A percentile compares a stretch with the other conserved stretches of the same genome.
These are phyloP conservation scores for Phytopythium mirpurense DNA, from an alignment of 352 stramenopile genomes.

Conservation along the genomic window DNA sequence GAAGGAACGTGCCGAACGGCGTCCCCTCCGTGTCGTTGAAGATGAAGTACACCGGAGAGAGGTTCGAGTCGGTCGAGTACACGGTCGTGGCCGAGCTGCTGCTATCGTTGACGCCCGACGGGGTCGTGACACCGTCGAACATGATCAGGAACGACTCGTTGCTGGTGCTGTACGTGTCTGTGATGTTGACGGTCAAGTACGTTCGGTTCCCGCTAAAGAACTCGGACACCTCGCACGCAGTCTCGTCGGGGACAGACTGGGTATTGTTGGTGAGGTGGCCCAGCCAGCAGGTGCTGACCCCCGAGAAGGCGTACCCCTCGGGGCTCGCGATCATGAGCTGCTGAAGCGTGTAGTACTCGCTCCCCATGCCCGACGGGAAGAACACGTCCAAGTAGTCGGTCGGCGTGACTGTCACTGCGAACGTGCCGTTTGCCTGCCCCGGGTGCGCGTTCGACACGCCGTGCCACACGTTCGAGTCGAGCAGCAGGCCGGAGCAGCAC, in stretches of 20 bases:
- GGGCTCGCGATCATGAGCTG: conserved; percentile 77
- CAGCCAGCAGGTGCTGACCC: conserved; percentile 38
- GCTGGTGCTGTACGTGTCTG: conserved; percentile 24
- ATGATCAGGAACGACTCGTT: conserved; percentile 63
- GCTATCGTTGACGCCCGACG: conserved; percentile 43
- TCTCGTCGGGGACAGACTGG: conserved; percentile 8
- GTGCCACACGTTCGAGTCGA: conserved; percentile 73
- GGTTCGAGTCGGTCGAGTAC: conserved; percentile 49
- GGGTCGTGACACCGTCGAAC: conserved; percentile 64
- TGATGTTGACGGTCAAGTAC: conserved; percentile 69
- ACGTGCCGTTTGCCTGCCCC: conserved; percentile 70
- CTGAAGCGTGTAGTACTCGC: conserved; percentile 50
- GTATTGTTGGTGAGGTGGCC: conserved; percentile 13
- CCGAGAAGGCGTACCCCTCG: conserved; percentile 55
- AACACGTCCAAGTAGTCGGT: conserved; percentile 67
- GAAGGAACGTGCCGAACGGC: conserved; percentile 67
- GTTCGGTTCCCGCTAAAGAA: conserved; percentile 40
- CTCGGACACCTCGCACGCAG: conserved; percentile 35
- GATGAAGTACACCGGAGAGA: conserved; percentile 71
- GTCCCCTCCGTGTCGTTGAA: conserved; percentile 69
- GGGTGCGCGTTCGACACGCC: conserved; percentile 48
- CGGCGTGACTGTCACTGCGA: conserved; percentile 67
- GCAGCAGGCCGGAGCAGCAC: conserved; percentile 61
- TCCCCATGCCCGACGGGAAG: conserved; percentile 30
- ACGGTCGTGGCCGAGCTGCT: conserved; percentile 17